A percentile compares a stretch with the other conserved stretches of the same genome.
phyloP scores from a whole-genome alignment of 208 protist genomes.

The Trypanosoma theileri region DNA sequence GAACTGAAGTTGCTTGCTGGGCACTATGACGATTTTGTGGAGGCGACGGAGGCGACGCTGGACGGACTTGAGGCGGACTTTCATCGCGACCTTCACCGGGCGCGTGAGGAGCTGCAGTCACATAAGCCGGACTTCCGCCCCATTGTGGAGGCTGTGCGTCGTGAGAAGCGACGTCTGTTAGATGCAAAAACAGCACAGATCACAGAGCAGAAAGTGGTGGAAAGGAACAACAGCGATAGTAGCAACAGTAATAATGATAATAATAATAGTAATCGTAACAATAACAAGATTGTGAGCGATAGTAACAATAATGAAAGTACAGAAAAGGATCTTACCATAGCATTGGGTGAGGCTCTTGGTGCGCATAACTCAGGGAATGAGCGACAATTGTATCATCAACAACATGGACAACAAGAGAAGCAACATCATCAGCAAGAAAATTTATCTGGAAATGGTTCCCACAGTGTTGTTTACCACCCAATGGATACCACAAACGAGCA shows the following conservation, averaged over 20 bases:
- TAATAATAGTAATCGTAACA: neutral
- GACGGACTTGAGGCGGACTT: constrained; percentile 37
- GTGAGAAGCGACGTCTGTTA: constrained; percentile 45
- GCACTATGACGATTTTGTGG: constrained; percentile 73
- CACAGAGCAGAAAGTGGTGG: neutral
- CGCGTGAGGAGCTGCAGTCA: constrained; percentile 38
- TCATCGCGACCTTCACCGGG: constrained; percentile 39
- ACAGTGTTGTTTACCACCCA: constrained; percentile 32
- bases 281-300: too few relatives aligned
- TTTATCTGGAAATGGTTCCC: too few relatives aligned
- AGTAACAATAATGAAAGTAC: too few relatives aligned
- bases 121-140: constrained; percentile 61
- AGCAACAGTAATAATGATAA: neutral
- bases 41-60: constrained; percentile 61
- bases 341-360: neutral
- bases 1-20: constrained; percentile 63
- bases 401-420: neutral
- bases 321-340: neutral
- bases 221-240: neutral
- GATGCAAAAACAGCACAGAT: neutral
- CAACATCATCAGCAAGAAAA: neutral
- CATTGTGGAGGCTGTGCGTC: constrained; percentile 47
- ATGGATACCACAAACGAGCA: constrained; percentile 82
- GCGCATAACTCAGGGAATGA: neutral
- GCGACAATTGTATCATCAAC: neutral